Conservation (phyloP, 768 basidiomycete species). For the Rhodotorula kratochvilovae region DNA sequence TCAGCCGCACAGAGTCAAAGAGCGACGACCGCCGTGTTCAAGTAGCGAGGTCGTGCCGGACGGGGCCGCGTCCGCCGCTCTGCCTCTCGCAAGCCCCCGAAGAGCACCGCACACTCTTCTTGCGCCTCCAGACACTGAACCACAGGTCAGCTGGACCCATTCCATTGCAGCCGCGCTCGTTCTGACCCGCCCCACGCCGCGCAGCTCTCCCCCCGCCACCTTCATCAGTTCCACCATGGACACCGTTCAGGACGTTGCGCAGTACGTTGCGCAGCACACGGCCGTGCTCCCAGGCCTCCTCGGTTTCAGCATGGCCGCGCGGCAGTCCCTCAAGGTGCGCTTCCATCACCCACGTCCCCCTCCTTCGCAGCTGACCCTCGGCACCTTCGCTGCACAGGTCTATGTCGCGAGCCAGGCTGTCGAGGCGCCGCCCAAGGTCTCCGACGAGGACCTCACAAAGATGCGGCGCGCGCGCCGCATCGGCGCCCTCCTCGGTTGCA, state of each 20-base stretch:
- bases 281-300: constrained; percentile 7
- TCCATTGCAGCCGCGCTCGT: background rate
- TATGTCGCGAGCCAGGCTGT: constrained; percentile 11
- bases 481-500: background rate
- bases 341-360: background rate
- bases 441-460: constrained; percentile 4
- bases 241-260: background rate
- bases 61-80: background rate
- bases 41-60: constrained; percentile 2
- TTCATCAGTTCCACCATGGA: background rate
- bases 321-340: constrained; percentile 17
- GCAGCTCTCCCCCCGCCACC: background rate
- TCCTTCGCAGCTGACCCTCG: background rate
- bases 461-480: background rate
- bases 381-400: background rate
- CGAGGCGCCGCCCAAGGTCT: constrained; percentile 2
- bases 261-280: background rate
- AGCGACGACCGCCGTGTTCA: too few relatives aligned
- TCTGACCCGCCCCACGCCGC: background rate
- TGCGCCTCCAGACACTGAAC: background rate
- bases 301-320: constrained; percentile 4
- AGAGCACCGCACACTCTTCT: constrained; percentile 29
- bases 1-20: too few relatives aligned
- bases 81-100: background rate
- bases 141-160: too few relatives aligned